Percentiles rank a stretch among this genome's conserved stretches.
Conservation (phyloP, 495 filamentous ascomycete genomes). For the Massariosphaeria phaeospora region DNA sequence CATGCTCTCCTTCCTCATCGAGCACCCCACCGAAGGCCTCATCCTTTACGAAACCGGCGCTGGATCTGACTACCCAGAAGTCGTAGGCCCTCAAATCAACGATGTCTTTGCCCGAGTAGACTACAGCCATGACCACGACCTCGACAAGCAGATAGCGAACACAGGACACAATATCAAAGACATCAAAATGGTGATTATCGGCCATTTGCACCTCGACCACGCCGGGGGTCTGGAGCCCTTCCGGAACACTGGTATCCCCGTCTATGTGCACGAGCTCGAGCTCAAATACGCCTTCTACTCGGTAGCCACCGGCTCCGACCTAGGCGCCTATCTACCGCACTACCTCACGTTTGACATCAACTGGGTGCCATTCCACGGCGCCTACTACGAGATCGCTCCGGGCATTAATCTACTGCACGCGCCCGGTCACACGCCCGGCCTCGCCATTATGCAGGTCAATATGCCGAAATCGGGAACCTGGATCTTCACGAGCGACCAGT, state of each 20-base stretch:
- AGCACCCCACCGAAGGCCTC: conserved; percentile 48
- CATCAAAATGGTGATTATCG: conserved; percentile 51
- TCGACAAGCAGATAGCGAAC: conserved; percentile 46
- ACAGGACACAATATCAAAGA: conserved; percentile 50
- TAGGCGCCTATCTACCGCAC: conserved; percentile 43
- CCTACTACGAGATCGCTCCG: conserved; percentile 37
- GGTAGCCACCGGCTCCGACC: conserved; percentile 44
- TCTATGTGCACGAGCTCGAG: conserved; percentile 52
- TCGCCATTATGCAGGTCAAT: conserved; percentile 44
- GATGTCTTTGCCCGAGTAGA: conserved; percentile 48
- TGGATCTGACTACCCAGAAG: conserved; percentile 45
- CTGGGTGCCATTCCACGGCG: conserved; percentile 33
- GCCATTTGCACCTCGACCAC: conserved; percentile 53
- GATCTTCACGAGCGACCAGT: conserved; percentile 47
- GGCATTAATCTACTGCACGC: conserved; percentile 43
- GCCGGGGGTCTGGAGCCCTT: conserved; percentile 52
- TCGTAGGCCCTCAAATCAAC: conserved; percentile 39
- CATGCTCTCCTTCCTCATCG: conserved; percentile 46
- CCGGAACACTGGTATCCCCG: conserved; percentile 46
- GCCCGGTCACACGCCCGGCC: conserved; percentile 44
- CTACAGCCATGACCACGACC: conserved; percentile 43
- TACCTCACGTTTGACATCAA: conserved; percentile 40
- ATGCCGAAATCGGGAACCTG: conserved; percentile 42
- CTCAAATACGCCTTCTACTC: conserved; percentile 49
- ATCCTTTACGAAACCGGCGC: conserved; percentile 53